These are phyloP conservation scores for Bruguiera sexangula DNA, from an alignment of 345 rosid species.

Conservation along the genomic window DNA sequence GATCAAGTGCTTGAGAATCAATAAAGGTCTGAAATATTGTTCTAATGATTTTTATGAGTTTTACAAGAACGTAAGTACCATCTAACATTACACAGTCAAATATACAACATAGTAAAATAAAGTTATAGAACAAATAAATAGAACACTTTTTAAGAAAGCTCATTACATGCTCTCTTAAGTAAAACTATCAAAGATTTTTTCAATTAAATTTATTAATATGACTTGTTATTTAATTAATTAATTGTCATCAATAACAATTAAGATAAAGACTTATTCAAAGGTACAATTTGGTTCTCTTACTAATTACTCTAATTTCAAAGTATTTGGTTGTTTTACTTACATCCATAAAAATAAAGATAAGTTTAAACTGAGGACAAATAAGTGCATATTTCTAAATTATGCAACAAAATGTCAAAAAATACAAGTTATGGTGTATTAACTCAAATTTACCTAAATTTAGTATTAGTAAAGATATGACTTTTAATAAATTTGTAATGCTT, in stretches of 20 bases:
- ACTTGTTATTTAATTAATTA: neutral
- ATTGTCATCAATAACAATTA: neutral
- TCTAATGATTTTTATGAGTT: neutral
- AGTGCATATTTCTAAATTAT: neutral
- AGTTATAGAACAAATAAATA: neutral
- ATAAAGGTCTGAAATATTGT: neutral
- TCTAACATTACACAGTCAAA: neutral
- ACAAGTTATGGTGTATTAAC: neutral
- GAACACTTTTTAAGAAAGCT: neutral
- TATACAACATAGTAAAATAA: neutral
- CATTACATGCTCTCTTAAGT: neutral
- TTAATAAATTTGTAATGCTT: too few relatives aligned
- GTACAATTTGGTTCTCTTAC: neutral
- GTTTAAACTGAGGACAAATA: neutral
- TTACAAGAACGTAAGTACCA: neutral
- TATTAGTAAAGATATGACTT: neutral
- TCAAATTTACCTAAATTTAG: neutral
- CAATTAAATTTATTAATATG: too few relatives aligned
- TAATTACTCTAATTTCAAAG: neutral
- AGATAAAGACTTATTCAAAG: neutral
- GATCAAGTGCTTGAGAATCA: neutral
- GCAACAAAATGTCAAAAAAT: neutral
- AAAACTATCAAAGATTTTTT: neutral
- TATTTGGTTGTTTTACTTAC: neutral
- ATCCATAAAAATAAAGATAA: neutral